Conservation (phyloP, 192 early-diverging fungal genomes). For the Coemansia interrupta region DNA sequence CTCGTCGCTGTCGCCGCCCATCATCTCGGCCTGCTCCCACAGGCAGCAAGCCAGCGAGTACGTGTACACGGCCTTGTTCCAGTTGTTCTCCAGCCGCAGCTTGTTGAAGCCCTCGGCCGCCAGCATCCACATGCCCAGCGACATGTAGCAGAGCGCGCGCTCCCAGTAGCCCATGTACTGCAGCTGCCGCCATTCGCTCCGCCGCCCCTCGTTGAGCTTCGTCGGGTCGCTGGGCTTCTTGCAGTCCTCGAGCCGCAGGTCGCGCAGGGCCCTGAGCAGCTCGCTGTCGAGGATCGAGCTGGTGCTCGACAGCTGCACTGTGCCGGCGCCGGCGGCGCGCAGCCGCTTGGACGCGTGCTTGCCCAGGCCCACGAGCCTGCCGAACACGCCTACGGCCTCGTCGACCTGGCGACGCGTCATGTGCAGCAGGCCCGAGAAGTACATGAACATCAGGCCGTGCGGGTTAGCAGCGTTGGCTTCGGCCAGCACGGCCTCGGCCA, state of each 20-base stretch:
- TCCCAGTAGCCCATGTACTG: constrained; percentile 84
- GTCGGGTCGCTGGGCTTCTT: background rate
- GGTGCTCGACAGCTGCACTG: background rate
- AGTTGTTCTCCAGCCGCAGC: constrained; percentile 74
- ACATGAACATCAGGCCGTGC: constrained; percentile 68
- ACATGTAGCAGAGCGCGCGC: constrained; percentile 62
- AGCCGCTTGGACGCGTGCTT: constrained; percentile 5
- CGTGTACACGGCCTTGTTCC: constrained; percentile 78
- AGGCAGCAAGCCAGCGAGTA: constrained; percentile 68
- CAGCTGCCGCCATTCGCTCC: constrained; percentile 66
- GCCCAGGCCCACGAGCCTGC: constrained; percentile 19
- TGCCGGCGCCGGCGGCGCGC: background rate
- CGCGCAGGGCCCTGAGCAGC: background rate
- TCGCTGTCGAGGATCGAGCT: background rate
- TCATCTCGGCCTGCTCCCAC: constrained; percentile 50
- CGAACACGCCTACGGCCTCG: constrained; percentile 62
- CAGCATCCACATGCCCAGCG: constrained; percentile 58
- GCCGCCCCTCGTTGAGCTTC: background rate
- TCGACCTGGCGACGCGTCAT: constrained; percentile 57
- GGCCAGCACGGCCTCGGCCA: constrained; percentile 60
- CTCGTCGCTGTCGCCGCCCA: constrained; percentile 13
- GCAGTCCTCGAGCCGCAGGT: constrained; percentile 28
- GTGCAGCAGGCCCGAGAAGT: constrained; percentile 63
- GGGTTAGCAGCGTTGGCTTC: constrained; percentile 60
- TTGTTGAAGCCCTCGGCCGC: constrained; percentile 61